Evolutionary conservation across 1,139 yeast genomes (phyloP).

Genomic region (Candida sanyaensis): DNA sequence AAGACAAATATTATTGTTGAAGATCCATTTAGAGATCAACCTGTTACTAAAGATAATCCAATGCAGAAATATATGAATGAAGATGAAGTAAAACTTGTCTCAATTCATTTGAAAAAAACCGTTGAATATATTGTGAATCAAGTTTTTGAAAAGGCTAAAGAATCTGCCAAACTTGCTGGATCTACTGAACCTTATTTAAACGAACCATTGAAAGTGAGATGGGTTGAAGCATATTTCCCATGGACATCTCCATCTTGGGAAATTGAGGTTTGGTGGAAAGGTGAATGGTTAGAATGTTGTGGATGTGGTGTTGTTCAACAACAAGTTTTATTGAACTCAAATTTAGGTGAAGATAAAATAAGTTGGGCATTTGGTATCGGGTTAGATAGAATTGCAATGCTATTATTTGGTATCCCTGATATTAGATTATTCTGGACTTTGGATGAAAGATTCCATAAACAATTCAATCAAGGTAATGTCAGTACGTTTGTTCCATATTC

Average conservation of each 20-base stretch:
- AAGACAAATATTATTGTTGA: slow-evolving; percentile 71
- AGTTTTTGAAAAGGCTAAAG: slow-evolving; percentile 75
- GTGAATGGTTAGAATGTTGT: slow-evolving; percentile 96
- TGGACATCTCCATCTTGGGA: slow-evolving; percentile 99
- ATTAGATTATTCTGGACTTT: slow-evolving; percentile 90
- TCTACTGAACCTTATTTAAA: slow-evolving; percentile 59
- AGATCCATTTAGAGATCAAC: slow-evolving; percentile 54
- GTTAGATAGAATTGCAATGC: slow-evolving; percentile 92
- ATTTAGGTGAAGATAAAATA: slow-evolving; percentile 57
- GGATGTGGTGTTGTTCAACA: slow-evolving; percentile 94
- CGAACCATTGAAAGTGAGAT: slow-evolving; percentile 82
- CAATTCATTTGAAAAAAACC: slow-evolving; percentile 81
- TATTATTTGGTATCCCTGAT: slow-evolving; percentile 92
- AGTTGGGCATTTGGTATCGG: slow-evolving; percentile 99
- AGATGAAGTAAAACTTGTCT: slow-evolving; percentile 65
- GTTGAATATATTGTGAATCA: slow-evolving; percentile 80
- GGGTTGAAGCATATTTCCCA: slow-evolving; percentile 97
- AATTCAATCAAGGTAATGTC: slow-evolving; percentile 67
- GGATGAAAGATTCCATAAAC: slow-evolving; percentile 76
- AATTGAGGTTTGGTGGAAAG: slow-evolving; percentile 98
- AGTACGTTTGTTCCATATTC: slow-evolving; percentile 85
- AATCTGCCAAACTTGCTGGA: slow-evolving; percentile 69
- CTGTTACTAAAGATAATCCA: slow-evolving; percentile 67
- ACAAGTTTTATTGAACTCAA: slow-evolving; percentile 73
- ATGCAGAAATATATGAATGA: slow-evolving; percentile 76